phyloP scores from a whole-genome alignment of 2,329 filamentous ascomycete genomes.

The Camillea tinctor region DNA sequence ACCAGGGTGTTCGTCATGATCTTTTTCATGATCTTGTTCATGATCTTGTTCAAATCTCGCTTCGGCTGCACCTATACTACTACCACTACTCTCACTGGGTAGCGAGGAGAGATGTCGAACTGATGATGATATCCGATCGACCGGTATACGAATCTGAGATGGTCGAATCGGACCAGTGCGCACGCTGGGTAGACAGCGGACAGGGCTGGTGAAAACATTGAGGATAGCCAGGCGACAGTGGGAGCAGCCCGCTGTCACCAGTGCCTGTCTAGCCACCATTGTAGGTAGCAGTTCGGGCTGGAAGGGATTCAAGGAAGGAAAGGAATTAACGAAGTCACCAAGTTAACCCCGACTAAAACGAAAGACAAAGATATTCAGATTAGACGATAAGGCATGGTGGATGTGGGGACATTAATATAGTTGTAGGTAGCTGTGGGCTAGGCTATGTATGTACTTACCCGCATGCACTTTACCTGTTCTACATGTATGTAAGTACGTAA shows the following conservation, averaged over 20 bases:
- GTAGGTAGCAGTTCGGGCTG: slow-evolving; percentile 2
- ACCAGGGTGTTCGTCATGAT: slow-evolving; percentile 5
- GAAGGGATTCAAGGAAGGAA: no score
- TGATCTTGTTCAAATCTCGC: slow-evolving; percentile 5
- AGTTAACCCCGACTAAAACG: no score
- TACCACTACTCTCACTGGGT: neutral
- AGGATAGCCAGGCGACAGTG: slow-evolving; percentile 29
- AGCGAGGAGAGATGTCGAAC: slow-evolving; percentile 21
- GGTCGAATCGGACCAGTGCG: slow-evolving; percentile 7
- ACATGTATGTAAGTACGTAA: no score
- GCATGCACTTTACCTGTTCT: no score
- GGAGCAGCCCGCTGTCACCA: slow-evolving; percentile 29
- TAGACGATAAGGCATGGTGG: no score
- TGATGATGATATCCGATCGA: slow-evolving; percentile 6
- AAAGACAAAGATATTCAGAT: no score
- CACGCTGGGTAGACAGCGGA: slow-evolving; percentile 12
- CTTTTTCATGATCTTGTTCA: no score
- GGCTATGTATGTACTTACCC: no score
- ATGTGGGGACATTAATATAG: no score
- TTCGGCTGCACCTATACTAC: slow-evolving; percentile 1
- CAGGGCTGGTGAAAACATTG: slow-evolving; percentile 25
- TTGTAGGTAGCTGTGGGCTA: no score
- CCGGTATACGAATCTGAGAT: slow-evolving; percentile 1
- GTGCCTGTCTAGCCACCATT: slow-evolving; percentile 27
- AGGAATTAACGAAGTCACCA: neutral